Base-by-base conservation (phyloP, 495 filamentous ascomycete species). In the Aspergillus kassunensis region DNA sequence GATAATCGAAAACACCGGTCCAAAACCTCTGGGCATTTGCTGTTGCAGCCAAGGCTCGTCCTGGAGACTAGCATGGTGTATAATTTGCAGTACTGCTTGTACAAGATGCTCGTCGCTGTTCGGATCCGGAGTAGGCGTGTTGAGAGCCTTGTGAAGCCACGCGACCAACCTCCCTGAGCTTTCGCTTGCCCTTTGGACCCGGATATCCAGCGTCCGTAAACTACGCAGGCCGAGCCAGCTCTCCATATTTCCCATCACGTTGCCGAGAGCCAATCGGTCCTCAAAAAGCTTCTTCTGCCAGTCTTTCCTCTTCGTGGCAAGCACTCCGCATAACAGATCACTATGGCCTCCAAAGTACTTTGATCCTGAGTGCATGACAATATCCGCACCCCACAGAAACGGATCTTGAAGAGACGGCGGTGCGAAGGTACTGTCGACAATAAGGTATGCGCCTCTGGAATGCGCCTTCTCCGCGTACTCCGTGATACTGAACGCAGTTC, bases 261-360 rank as follows among this genome's bases (percentile, higher is more conserved):
- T 80, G 1, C 93, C 93, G n/a, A 97, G 63, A 51, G 77, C 78
- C 2, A 88, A 44, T 5, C 93, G 71, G 62, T 98, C 91, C 3
- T 60, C 56, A 24, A 67, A 67, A 51, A 98, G 63, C 40, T 68
- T 68, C 5, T 62, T 51, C 23, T 79, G 63, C 87, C 83, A 88
- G 8, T 76, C 76, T 45, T 79, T 67, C 33, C 63, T 59, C 44
- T 76, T 70, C 7, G 86, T 80, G 0, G 81, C 86, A 19, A 97
- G 73, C 13, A 95, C 85, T 11, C 93, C 93, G 58, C 87, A 89
- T 0, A 98, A 80, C 70, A 97, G 70, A 68, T 98, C 93, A 54
- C 82, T 87, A 69, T 98, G 93, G 0, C 93, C 93, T 16, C 93
- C 93, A 50, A 98, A 79, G 67, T 96, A 98, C 75, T 98, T 98